Conservation (phyloP, 441 rosid species). For the Biscutella laevigata region DNA sequence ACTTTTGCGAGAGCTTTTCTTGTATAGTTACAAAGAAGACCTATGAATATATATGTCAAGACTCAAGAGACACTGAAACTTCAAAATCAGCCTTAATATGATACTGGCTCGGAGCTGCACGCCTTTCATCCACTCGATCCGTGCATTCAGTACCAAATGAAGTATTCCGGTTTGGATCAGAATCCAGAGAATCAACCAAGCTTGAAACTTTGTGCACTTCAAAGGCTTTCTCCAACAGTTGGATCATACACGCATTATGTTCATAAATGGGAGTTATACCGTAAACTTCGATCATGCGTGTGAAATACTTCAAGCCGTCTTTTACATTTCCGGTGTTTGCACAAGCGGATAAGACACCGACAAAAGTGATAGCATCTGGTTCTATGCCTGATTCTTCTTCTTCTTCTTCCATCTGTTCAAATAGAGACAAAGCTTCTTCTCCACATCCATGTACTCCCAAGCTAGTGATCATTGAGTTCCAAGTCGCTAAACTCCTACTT, state of each 20-base stretch:
- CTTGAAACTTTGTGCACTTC: conserved; percentile 15
- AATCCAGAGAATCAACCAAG: conserved; percentile 7
- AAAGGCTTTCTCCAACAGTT: conserved; percentile 29
- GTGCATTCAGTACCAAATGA: conserved; percentile 11
- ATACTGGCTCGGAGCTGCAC: conserved; percentile 7
- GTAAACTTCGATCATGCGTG: conserved; percentile 31
- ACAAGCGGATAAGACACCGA: conserved; percentile 49
- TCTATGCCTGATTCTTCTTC: conserved; percentile 16
- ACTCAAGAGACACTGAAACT: conserved; percentile 7
- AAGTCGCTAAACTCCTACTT: conserved; percentile 40
- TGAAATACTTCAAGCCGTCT: conserved; percentile 33
- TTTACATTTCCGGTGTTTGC: conserved; percentile 30
- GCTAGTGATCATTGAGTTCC: conserved; percentile 58
- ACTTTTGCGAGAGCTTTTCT: background rate
- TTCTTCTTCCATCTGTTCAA: conserved; percentile 38
- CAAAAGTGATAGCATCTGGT: conserved; percentile 50
- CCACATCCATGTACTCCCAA: conserved; percentile 52
- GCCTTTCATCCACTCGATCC: background rate
- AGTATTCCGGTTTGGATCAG: conserved; percentile 10
- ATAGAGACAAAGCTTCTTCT: conserved; percentile 40
- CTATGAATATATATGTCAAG: conserved; percentile 1
- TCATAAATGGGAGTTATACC: conserved; percentile 35
- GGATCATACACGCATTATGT: conserved; percentile 40
- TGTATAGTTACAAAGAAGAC: conserved; percentile 12
- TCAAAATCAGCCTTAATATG: conserved; percentile 29